phyloP scores from a whole-genome alignment of 805 yeast genomes.

The Saccharomycopsis sp. region DNA sequence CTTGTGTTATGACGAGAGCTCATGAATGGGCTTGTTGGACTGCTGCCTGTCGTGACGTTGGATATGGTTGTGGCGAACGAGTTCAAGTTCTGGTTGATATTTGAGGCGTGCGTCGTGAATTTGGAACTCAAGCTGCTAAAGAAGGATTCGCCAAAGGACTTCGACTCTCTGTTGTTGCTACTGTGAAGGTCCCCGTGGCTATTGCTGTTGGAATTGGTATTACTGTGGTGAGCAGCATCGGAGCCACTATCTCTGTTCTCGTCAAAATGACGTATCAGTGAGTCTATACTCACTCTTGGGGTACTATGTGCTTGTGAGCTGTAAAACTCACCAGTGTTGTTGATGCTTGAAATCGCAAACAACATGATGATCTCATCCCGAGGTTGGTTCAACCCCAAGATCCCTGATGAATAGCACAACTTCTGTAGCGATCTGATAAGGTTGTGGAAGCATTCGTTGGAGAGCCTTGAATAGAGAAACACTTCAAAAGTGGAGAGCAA shows the following conservation, averaged over 20 bases:
- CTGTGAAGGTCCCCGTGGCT: neutral
- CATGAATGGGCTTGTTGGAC: slow-evolving; percentile 9
- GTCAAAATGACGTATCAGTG: neutral
- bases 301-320: neutral
- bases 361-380: slow-evolving; percentile 49
- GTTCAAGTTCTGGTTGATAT: slow-evolving; percentile 8
- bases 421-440: slow-evolving; percentile 69
- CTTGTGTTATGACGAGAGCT: neutral
- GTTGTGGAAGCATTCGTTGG: slow-evolving; percentile 58
- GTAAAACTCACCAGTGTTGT: slow-evolving; percentile 27
- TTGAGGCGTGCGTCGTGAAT: slow-evolving; percentile 15
- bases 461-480: slow-evolving; percentile 58
- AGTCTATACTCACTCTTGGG: slow-evolving; percentile 5
- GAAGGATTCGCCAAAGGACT: slow-evolving; percentile 18
- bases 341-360: slow-evolving; percentile 39
- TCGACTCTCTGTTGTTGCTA: too few relatives aligned
- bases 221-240: too few relatives aligned
- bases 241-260: too few relatives aligned
- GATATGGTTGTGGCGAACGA: slow-evolving; percentile 13
- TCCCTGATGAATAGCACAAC: slow-evolving; percentile 74
- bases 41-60: slow-evolving; percentile 2
- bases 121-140: slow-evolving; percentile 19
- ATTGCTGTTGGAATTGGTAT: neutral
- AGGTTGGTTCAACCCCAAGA: slow-evolving; percentile 46
- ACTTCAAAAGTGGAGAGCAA: slow-evolving; percentile 38